Base-by-base conservation (phyloP, 306 rosid genomes). In the Abrus pulchellus region DNA sequence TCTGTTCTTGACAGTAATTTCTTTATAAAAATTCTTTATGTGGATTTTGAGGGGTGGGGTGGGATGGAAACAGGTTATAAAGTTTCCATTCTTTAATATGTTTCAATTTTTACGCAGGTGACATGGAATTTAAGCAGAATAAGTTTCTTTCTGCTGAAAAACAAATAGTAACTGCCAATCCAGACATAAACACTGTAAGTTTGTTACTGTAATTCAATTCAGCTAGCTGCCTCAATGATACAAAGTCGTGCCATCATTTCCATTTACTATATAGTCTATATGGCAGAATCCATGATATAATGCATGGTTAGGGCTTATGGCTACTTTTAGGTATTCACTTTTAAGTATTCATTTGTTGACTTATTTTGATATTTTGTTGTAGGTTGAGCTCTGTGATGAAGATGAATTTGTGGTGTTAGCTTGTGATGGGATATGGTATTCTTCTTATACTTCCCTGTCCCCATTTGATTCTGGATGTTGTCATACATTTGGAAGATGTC, bases 361-460 rank as follows among this genome's bases (percentile, higher is more conserved):
- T 45, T 45, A 10, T 29, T 80, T 61, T 50, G 50, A 67, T 73
- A 52, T 76, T 76, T 60, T 61, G 27, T 27, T 53, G 12, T 48
- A 95, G 99, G 94, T 95, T 65, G 97, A 95, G 83, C 97, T 93
- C 76, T 91, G 91, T 78, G 96, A 95, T 5, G 98, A 93, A 40
- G 99, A 93, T 55, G 97, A 94, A 74, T 94, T 94, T 81, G 64
- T 86, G 68, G 89, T 77, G 71, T 63, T 86, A 52, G 89, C 87
- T 45, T 86, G 99, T 85, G 99, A 95, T 87, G 99, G 99, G 43
- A 88, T 95, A 84, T 95, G 99, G 99, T 95, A 90, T 80, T 89
- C 47, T 43, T 87, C 79, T 52, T 80, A 20, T 44, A 36, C 52
- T 83, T 81, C 72, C 38, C 20, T 45, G 44, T 78, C n/a, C 34